phyloP scores from a whole-genome alignment of 768 basidiomycete genomes.

The Neoboletus subvelutipes region DNA sequence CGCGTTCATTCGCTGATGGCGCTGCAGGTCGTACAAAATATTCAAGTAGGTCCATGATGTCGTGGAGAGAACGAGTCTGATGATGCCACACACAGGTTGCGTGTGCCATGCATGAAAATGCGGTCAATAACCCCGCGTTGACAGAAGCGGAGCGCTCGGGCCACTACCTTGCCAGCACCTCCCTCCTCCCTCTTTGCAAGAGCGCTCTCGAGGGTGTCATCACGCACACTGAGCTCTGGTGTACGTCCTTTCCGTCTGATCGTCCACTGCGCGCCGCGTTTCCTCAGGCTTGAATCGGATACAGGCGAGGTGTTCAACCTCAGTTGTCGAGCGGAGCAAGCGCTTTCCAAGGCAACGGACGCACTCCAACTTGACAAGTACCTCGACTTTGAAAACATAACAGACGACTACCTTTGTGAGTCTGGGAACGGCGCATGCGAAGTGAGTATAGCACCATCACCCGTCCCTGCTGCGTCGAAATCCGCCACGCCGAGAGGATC shows the following conservation, averaged over 20 bases:
- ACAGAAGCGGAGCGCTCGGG: neutral
- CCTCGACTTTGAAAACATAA: neutral
- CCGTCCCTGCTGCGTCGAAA: neutral
- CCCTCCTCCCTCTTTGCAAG: conserved; percentile 11
- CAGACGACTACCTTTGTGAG: neutral
- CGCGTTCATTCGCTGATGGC: conserved; percentile 1
- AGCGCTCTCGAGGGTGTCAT: neutral
- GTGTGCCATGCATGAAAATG: conserved; percentile 26
- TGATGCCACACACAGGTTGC: conserved; percentile 14
- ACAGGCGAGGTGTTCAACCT: conserved; percentile 11
- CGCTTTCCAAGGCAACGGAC: neutral
- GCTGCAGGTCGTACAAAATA: conserved; percentile 14
- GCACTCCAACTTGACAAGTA: conserved; percentile 8
- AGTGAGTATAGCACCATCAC: neutral
- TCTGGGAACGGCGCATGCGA: neutral
- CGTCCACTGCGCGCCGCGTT: neutral
- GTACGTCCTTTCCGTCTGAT: conserved; percentile 11
- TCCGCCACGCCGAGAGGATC: neutral
- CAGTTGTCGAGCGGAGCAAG: neutral
- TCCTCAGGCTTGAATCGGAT: conserved; percentile 3
- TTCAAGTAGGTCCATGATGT: conserved; percentile 17
- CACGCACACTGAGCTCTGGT: neutral
- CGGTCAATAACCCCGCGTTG: conserved; percentile 14
- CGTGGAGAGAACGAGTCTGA: neutral
- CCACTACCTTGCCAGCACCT: conserved; percentile 7